A percentile compares a stretch with the other conserved stretches of the same genome.
Evolutionary conservation across 495 filamentous ascomycete genomes (phyloP).

Genomic region (Lasiosphaeria hispida): DNA sequence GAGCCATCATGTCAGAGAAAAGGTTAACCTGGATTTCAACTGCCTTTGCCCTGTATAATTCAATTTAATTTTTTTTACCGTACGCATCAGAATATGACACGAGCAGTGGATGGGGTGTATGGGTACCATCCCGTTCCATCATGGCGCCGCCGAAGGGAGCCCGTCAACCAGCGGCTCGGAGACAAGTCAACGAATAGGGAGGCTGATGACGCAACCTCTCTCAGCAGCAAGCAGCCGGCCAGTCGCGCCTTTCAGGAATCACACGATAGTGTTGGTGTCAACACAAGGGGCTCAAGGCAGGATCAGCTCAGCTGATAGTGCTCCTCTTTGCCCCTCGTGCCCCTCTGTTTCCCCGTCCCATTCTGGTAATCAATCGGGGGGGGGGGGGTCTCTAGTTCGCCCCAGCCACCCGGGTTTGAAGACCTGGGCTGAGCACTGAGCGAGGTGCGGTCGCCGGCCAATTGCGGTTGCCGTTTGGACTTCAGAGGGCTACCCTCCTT

Average conservation of each 20-base stretch:
- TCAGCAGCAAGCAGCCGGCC: not conserved
- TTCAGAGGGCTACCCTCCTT: constrained; percentile 27
- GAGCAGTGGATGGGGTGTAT: too few relatives aligned
- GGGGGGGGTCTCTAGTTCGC: constrained; percentile 5
- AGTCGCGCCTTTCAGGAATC: not conserved
- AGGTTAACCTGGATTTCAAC: not conserved
- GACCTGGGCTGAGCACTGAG: constrained; percentile 1
- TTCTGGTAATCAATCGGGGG: constrained; percentile 1
- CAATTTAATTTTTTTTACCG: not conserved
- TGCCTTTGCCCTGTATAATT: not conserved
- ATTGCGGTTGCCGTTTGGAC: not conserved
- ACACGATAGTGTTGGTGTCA: not conserved
- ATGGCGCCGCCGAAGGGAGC: not conserved
- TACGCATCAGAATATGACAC: too few relatives aligned
- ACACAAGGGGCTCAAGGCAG: not conserved
- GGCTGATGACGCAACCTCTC: constrained; percentile 1
- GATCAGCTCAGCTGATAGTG: not conserved
- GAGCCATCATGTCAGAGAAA: too few relatives aligned
- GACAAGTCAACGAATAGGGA: not conserved
- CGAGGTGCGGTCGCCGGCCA: not conserved
- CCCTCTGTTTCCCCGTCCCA: not conserved
- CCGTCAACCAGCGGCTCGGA: not conserved
- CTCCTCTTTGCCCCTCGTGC: too few relatives aligned
- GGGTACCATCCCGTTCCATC: not conserved
- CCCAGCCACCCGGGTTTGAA: constrained; percentile 11